These are phyloP conservation scores for Amphicarpaea edgeworthii DNA, from an alignment of 306 rosid species.

Conservation along the genomic window DNA sequence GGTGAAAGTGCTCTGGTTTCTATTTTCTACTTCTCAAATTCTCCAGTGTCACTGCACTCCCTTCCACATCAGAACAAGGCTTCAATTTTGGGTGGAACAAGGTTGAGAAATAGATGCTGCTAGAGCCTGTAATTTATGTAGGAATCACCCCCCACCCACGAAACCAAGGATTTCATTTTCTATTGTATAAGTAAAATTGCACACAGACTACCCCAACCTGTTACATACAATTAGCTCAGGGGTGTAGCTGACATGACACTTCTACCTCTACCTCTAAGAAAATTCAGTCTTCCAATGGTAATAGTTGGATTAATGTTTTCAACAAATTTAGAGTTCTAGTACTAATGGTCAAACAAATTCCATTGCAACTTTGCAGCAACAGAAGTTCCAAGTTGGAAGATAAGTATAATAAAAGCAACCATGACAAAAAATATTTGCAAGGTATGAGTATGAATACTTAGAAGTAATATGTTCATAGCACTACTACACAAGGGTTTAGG, in stretches of 20 bases:
- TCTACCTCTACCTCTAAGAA: neutral
- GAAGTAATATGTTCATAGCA: slow-evolving; percentile 44
- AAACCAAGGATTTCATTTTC: slow-evolving; percentile 16
- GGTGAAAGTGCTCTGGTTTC: neutral
- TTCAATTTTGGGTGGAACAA: slow-evolving; percentile 1
- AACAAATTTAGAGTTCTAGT: slow-evolving; percentile 9
- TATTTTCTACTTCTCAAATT: neutral
- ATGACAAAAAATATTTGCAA: slow-evolving; percentile 44
- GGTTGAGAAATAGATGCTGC: slow-evolving; percentile 21
- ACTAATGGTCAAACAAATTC: slow-evolving; percentile 7
- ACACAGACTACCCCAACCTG: slow-evolving; percentile 3
- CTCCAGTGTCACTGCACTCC: neutral
- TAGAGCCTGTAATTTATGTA: slow-evolving; percentile 9
- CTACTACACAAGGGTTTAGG: slow-evolving; percentile 53
- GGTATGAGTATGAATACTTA: slow-evolving; percentile 50
- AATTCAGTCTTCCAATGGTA: slow-evolving; percentile 10
- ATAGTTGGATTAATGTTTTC: slow-evolving; percentile 1
- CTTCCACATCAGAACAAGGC: slow-evolving; percentile 6
- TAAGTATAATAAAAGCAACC: slow-evolving; percentile 14
- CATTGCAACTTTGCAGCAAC: neutral
- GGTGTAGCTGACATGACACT: neutral
- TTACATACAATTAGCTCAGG: slow-evolving; percentile 28
- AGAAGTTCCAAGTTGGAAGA: slow-evolving; percentile 1
- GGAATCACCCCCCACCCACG: neutral
- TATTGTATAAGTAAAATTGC: neutral